phyloP scores from a whole-genome alignment of 106 monocot genomes.

The Alisma plantagoaquatica region DNA sequence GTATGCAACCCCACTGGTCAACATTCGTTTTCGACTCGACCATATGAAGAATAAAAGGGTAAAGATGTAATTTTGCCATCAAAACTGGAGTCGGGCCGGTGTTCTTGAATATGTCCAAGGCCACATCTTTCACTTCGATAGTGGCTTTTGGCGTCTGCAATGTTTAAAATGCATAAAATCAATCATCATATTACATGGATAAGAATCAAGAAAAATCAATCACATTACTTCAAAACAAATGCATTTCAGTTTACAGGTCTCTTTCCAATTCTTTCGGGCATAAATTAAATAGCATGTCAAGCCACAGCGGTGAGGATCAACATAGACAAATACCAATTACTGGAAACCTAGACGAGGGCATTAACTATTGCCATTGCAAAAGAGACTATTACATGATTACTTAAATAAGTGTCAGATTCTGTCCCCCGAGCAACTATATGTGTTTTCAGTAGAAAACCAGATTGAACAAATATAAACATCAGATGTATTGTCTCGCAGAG shows the following conservation, averaged over 20 bases:
- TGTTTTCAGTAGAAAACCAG: neutral
- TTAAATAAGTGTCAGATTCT: no score
- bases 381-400: no score
- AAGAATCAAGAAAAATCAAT: neutral
- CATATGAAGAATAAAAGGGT: slow-evolving; percentile 42
- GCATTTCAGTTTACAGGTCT: no score
- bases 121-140: slow-evolving; percentile 58
- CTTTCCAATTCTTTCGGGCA: no score
- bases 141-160: slow-evolving; percentile 52
- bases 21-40: slow-evolving; percentile 20
- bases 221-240: no score
- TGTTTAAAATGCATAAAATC: slow-evolving; percentile 2
- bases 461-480: neutral
- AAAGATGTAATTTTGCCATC: slow-evolving; percentile 44
- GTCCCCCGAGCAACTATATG: neutral
- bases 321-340: no score
- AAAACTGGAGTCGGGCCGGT: slow-evolving; percentile 41
- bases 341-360: no score
- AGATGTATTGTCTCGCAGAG: neutral
- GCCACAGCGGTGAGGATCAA: no score
- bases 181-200: neutral
- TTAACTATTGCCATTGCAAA: no score
- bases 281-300: no score
- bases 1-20: slow-evolving; percentile 23
- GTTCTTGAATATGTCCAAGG: slow-evolving; percentile 47